These are phyloP conservation scores for Anthracocystis panici-leucophaei DNA, from an alignment of 1,284 basidiomycete species.

Conservation along the genomic window DNA sequence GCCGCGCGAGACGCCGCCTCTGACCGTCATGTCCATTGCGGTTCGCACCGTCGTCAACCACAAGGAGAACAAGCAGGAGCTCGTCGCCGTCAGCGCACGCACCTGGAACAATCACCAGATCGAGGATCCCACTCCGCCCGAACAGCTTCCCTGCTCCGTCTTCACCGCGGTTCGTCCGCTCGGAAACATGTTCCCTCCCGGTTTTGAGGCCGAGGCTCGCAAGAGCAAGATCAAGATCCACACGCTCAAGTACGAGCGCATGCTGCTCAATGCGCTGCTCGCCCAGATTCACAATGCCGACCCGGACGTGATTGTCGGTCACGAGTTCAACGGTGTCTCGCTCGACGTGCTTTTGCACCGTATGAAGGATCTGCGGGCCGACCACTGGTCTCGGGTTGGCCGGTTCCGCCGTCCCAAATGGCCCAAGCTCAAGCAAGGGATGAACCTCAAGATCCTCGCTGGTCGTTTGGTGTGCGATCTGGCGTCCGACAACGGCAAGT, in stretches of 20 bases:
- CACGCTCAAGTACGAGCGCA: slow-evolving; percentile 79
- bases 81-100: slow-evolving; percentile 85
- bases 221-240: slow-evolving; percentile 77
- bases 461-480: slow-evolving; percentile 93
- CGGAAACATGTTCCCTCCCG: slow-evolving; percentile 83
- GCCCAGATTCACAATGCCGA: slow-evolving; percentile 87
- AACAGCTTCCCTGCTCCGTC: slow-evolving; percentile 80
- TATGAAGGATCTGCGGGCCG: slow-evolving; percentile 79
- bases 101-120: slow-evolving; percentile 79
- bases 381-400: slow-evolving; percentile 93
- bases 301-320: slow-evolving; percentile 93
- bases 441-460: slow-evolving; percentile 84
- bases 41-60: slow-evolving; percentile 94
- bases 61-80: slow-evolving; percentile 90
- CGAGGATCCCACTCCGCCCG: slow-evolving; percentile 66
- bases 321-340: slow-evolving; percentile 92
- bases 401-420: slow-evolving; percentile 87
- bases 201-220: slow-evolving; percentile 77
- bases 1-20: slow-evolving; percentile 85
- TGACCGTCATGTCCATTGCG: slow-evolving; percentile 91
- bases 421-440: slow-evolving; percentile 80
- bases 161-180: slow-evolving; percentile 93
- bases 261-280: slow-evolving; percentile 85
- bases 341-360: slow-evolving; percentile 92
- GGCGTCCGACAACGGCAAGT: slow-evolving; percentile 92